Conservation (phyloP, 192 early-diverging fungal species). For the Linnemannia exigua region DNA sequence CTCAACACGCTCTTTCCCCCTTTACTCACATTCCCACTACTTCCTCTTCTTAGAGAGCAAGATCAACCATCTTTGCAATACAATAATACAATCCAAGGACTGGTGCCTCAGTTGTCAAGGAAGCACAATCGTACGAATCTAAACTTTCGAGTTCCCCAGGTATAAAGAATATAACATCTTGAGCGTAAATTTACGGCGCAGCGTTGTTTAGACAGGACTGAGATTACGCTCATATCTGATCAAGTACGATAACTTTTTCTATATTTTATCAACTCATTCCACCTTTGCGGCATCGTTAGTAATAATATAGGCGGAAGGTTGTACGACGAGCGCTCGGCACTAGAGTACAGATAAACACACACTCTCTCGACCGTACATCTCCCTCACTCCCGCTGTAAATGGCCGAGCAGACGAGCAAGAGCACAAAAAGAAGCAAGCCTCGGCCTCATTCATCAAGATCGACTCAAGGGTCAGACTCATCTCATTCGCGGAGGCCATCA, state of each 20-base stretch:
- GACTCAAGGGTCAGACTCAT: neutral
- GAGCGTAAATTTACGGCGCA: neutral
- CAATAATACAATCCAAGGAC: neutral
- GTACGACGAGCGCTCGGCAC: neutral
- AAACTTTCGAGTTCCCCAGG: neutral
- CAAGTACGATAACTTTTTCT: neutral
- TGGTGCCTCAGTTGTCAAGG: neutral
- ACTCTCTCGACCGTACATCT: neutral
- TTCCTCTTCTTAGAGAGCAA: neutral
- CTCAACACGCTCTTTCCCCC: neutral
- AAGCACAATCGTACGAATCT: neutral
- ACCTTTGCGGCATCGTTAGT: neutral
- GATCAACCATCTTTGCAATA: neutral
- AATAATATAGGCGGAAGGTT: constrained; percentile 3
- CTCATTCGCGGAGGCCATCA: neutral
- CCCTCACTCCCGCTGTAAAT: neutral
- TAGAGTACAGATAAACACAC: neutral
- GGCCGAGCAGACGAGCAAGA: constrained; percentile 22
- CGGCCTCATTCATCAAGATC: constrained; percentile 11
- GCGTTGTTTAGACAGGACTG: neutral
- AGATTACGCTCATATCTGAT: neutral
- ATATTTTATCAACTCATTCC: neutral
- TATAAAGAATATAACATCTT: neutral
- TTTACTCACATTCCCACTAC: too few species aligned
- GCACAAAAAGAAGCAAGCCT: constrained; percentile 31